A percentile compares a stretch with the other conserved stretches of the same genome.
Evolutionary conservation across 2,329 filamentous ascomycete genomes (phyloP).

Genomic region (Sporothrix curviconia): DNA sequence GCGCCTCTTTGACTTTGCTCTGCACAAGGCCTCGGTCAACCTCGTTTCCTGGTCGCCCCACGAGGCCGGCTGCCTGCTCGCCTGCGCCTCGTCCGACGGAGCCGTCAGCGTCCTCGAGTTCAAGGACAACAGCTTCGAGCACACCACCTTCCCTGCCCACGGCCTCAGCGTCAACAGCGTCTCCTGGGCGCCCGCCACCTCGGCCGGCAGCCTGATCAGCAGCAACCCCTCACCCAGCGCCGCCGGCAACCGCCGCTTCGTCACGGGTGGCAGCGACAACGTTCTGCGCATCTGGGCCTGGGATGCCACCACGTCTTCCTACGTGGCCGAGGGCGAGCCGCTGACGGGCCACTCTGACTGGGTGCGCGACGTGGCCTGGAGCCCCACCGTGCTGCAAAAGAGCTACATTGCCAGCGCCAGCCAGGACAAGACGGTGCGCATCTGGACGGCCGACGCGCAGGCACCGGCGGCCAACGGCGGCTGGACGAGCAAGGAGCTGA

Average conservation of each 20-base stretch:
- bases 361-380: conserved; percentile 97
- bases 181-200: conserved; percentile 83
- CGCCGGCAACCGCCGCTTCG: conserved; percentile 70
- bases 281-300: conserved; percentile 89
- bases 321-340: conserved; percentile 56
- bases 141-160: conserved; percentile 85
- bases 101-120: conserved; percentile 93
- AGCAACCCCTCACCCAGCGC: conserved; percentile 53
- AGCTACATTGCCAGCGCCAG: conserved; percentile 93
- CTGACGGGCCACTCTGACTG: conserved; percentile 85
- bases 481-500: conserved; percentile 80
- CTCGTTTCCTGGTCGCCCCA: conserved; percentile 97
- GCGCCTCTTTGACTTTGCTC: conserved; percentile 84
- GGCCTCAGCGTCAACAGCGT: conserved; percentile 93
- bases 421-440: conserved; percentile 94
- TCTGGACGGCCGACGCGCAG: conserved; percentile 72
- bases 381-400: conserved; percentile 88
- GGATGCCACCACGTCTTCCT: conserved; percentile 44
- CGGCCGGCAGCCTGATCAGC: conserved; percentile 77
- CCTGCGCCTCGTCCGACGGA: conserved; percentile 89
- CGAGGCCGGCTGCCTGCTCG: conserved; percentile 88
- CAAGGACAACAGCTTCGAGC: conserved; percentile 78
- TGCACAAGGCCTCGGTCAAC: conserved; percentile 95
- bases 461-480: conserved; percentile 36
- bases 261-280: conserved; percentile 93